Conservation (phyloP, 352 stramenopile genomes). For the Globisporangium carolinianum region DNA sequence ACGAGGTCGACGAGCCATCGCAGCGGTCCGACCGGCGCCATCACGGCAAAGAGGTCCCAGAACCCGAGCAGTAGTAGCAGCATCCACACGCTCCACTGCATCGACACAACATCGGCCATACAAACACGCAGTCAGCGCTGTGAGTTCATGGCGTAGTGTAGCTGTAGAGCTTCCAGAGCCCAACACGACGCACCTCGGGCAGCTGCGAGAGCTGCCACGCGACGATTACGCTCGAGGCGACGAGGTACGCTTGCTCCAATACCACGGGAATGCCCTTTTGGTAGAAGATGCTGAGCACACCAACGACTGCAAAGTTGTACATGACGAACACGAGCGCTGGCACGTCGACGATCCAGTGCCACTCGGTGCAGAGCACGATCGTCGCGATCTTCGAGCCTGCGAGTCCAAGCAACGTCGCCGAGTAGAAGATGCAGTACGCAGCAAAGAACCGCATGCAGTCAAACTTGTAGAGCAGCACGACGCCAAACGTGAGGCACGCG, state of each 20-base stretch:
- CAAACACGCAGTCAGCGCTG: not conserved
- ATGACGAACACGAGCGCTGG: slow-evolving; percentile 63
- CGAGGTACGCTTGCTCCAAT: slow-evolving; percentile 89
- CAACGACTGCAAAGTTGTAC: slow-evolving; percentile 86
- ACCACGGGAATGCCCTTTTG: slow-evolving; percentile 67
- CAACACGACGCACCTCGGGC: slow-evolving; percentile 78
- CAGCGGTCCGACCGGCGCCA: slow-evolving; percentile 93
- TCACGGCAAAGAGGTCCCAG: slow-evolving; percentile 96
- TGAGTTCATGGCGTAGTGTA: not conserved
- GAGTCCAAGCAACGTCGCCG: slow-evolving; percentile 54
- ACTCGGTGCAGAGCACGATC: slow-evolving; percentile 38
- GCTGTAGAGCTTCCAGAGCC: not conserved
- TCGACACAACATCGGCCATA: not conserved
- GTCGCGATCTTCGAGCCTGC: slow-evolving; percentile 69
- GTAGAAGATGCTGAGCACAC: slow-evolving; percentile 84
- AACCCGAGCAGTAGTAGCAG: slow-evolving; percentile 91
- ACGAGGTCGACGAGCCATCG: slow-evolving; percentile 92
- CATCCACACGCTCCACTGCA: slow-evolving; percentile 80
- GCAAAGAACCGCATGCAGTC: slow-evolving; percentile 71
- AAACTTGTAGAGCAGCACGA: slow-evolving; percentile 83
- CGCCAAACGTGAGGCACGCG: slow-evolving; percentile 61
- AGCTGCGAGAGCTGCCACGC: slow-evolving; percentile 95
- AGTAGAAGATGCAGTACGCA: slow-evolving; percentile 77
- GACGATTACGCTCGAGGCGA: slow-evolving; percentile 92
- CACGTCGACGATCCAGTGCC: slow-evolving; percentile 47